Conservation (phyloP, 306 rosid genomes). For the Fagus sylvatica region DNA sequence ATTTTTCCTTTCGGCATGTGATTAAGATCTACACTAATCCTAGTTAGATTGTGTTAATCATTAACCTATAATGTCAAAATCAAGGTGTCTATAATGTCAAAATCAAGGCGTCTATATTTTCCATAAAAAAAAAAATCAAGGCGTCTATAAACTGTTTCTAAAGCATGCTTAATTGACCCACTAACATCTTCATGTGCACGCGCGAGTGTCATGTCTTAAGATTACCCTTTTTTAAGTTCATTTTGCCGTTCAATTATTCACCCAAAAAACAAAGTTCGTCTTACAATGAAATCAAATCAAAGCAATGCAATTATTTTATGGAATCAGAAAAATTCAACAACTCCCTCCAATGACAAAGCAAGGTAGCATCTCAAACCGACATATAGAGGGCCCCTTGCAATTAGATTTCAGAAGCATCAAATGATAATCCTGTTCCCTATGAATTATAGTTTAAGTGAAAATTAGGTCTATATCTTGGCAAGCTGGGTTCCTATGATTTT, state of each 20-base stretch:
- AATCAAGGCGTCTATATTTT: slow-evolving; percentile 43
- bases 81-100: slow-evolving; percentile 56
- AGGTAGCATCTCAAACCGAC: too few relatives aligned
- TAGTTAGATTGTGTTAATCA: slow-evolving; percentile 39
- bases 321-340: slow-evolving; percentile 14
- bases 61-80: slow-evolving; percentile 55
- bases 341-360: not conserved
- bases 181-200: slow-evolving; percentile 59
- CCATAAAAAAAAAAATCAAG: slow-evolving; percentile 33
- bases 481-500: not conserved
- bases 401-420: not conserved
- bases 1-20: slow-evolving; percentile 40
- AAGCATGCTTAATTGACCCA: slow-evolving; percentile 64
- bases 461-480: not conserved
- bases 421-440: not conserved
- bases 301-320: slow-evolving; percentile 37
- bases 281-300: slow-evolving; percentile 49
- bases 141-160: slow-evolving; percentile 45
- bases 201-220: slow-evolving; percentile 59
- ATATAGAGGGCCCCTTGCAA: too few relatives aligned
- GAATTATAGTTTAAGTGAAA: not conserved
- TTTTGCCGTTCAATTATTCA: slow-evolving; percentile 38
- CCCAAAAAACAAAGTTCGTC: not conserved
- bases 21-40: slow-evolving; percentile 40
- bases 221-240: slow-evolving; percentile 39